phyloP scores from a whole-genome alignment of 2,329 filamentous ascomycete species.

The Penicillium sp. region DNA sequence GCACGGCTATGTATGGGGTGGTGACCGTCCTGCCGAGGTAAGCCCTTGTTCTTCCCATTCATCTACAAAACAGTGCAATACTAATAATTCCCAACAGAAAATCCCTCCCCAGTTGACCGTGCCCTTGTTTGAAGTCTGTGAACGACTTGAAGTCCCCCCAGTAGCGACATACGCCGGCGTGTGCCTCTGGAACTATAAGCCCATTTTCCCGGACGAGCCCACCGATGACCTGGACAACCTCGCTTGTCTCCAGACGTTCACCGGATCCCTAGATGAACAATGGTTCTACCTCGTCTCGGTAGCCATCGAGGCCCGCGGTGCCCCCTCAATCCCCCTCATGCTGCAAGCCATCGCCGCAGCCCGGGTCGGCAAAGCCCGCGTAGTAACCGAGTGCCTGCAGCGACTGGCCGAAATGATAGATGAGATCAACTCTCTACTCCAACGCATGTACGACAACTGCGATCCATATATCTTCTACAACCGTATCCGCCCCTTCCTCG shows the following conservation, averaged over 20 bases:
- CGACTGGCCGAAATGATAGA: conserved; percentile 84
- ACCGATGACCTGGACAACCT: conserved; percentile 85
- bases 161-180: conserved; percentile 93
- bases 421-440: conserved; percentile 73
- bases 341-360: conserved; percentile 81
- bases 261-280: conserved; percentile 90
- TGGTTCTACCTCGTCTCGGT: conserved; percentile 98
- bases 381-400: conserved; percentile 74
- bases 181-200: conserved; percentile 96
- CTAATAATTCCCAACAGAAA: conserved; percentile 38
- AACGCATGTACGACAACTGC: conserved; percentile 92
- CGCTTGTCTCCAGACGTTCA: conserved; percentile 84
- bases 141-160: conserved; percentile 78
- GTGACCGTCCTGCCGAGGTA: conserved; percentile 70
- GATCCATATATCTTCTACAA: conserved; percentile 95
- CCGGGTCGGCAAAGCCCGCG: conserved; percentile 65
- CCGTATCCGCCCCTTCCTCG: conserved; percentile 91
- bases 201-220: conserved; percentile 78
- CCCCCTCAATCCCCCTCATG: conserved; percentile 84
- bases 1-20: conserved; percentile 89
- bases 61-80: not conserved
- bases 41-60: conserved; percentile 1
- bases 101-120: conserved; percentile 80
- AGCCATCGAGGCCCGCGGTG: conserved; percentile 90
- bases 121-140: conserved; percentile 75